phyloP scores from a whole-genome alignment of 805 yeast genomes.

The Candida cerambycidarum region DNA sequence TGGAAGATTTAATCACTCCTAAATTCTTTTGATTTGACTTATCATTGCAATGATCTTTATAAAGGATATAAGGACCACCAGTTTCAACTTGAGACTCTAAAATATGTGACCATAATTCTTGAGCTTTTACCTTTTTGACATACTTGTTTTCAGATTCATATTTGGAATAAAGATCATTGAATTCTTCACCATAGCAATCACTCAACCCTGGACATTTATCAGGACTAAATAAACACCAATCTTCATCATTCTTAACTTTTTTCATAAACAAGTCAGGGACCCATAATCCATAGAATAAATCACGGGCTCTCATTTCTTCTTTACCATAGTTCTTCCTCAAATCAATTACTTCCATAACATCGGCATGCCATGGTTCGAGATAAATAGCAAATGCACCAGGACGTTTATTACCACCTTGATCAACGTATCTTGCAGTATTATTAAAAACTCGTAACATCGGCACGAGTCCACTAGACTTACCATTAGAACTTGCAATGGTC shows the following conservation, averaged over 20 bases:
- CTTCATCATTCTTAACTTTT: conserved; percentile 72
- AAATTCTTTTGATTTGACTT: conserved; percentile 90
- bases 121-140: conserved; percentile 71
- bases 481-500: conserved; percentile 88
- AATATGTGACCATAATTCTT: conserved; percentile 86
- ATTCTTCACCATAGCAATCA: conserved; percentile 84
- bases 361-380: conserved; percentile 97
- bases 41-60: conserved; percentile 86
- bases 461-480: conserved; percentile 86
- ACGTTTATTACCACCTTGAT: conserved; percentile 97
- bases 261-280: conserved; percentile 92
- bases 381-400: conserved; percentile 97
- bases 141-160: conserved; percentile 75
- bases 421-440: conserved; percentile 95
- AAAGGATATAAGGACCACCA: conserved; percentile 92
- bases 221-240: conserved; percentile 91
- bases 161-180: conserved; percentile 63
- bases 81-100: conserved; percentile 93
- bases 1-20: conserved; percentile 90
- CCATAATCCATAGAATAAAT: conserved; percentile 92
- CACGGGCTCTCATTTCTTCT: conserved; percentile 92
- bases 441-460: conserved; percentile 97
- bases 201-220: conserved; percentile 82
- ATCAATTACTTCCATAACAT: conserved; percentile 81
- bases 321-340: conserved; percentile 92